Evolutionary conservation across 2,329 filamentous ascomycete genomes (phyloP).

Genomic region (Aspergillus niger): DNA sequence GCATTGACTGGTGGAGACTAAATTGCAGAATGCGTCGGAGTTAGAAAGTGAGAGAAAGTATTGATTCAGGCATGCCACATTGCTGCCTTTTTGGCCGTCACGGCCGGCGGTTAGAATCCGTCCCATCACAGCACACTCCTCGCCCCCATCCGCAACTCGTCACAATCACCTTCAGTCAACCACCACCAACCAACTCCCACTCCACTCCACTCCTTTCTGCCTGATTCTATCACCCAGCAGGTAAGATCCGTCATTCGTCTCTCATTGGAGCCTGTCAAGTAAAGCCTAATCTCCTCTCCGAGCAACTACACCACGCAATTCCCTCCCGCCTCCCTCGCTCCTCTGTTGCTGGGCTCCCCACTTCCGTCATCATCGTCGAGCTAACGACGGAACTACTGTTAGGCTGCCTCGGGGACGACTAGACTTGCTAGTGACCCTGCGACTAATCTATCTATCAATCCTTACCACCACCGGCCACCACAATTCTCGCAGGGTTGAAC

Average conservation of each 20-base stretch:
- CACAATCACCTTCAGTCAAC: background rate
- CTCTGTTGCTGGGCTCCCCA: background rate
- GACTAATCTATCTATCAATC: constrained; percentile 3
- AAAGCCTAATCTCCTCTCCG: background rate
- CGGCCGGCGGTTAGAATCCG: constrained; percentile 5
- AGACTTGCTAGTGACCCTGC: background rate
- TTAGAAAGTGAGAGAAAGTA: too few species aligned
- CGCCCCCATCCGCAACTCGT: background rate
- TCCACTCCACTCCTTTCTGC: background rate
- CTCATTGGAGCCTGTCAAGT: background rate
- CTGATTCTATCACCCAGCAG: background rate
- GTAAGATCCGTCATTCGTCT: background rate
- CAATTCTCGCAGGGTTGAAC: constrained; percentile 1
- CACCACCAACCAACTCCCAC: background rate
- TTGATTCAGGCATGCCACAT: background rate
- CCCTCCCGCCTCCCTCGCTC: background rate
- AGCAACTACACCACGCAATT: background rate
- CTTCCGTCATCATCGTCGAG: constrained; percentile 5
- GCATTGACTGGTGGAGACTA: background rate
- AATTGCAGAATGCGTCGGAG: too few species aligned
- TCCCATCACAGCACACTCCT: background rate
- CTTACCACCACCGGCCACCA: constrained; percentile 1
- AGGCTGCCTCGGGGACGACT: constrained; percentile 4
- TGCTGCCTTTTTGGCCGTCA: background rate
- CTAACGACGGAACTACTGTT: constrained; percentile 5